Base-by-base conservation (phyloP, 441 rosid species). In the Viola pubescens region DNA sequence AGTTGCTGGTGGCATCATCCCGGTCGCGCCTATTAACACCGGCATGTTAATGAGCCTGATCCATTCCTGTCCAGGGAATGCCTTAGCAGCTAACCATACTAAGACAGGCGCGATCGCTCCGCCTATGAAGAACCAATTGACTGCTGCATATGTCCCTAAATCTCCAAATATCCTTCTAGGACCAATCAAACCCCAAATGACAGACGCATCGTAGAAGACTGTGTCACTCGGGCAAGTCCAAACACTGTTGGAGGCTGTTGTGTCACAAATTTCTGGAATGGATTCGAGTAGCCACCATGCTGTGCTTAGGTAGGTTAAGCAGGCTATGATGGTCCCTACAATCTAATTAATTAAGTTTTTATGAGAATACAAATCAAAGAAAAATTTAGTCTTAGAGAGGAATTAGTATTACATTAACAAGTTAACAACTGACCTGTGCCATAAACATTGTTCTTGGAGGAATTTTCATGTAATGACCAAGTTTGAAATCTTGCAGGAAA, bases 221-320 rank as follows among this genome's bases (percentile, higher is more conserved):
- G 80, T 87, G 76, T 89, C 98, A 0, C 78, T 60, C 0, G 97
- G 98, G 70, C 97, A 91, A 4, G 97, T 91, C 97, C 98, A 91
- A 3, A 84, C 86, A 16, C 88, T 84, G 50, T 77, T 55, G 3
- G 95, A 73, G 52, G 86, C 74, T 12, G 83, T 73, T 16, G 88
- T 65, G 19, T 83, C 87, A 3, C 98, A 91, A 55, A 89, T 81
- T 69, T 85, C 80, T 0, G 98, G 51, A 55, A 91, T 91, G 11
- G 86, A 83, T 68, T 87, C 98, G 94, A 91, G 74, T 61, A 91
- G 81, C 98, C 98, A 91, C 98, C 98, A 89, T 37, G 98, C 95
- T 4, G 98, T 91, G 68, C 70, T 45, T 67, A 91, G 64, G 77
- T 89, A 91, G 12, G 86, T 87, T 4, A 87, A 51, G 59, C 90